Conservation (phyloP, 192 early-diverging fungal species). For the Allomyces macrogynus region DNA sequence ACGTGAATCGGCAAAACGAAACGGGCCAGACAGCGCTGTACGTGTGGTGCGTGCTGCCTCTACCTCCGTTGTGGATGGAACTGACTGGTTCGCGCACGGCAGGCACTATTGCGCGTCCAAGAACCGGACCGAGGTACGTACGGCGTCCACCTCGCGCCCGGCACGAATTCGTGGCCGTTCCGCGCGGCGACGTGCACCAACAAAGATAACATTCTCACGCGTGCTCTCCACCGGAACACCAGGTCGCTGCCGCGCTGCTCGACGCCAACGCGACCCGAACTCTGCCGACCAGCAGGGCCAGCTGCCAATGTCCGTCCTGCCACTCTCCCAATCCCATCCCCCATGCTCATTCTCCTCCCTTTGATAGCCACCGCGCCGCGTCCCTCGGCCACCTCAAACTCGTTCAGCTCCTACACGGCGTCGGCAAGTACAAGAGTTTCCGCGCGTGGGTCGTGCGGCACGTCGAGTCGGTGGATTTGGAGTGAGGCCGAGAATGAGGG, state of each 20-base stretch:
- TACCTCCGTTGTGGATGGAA: too few species aligned
- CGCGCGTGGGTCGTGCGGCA: not conserved
- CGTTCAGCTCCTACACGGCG: not conserved
- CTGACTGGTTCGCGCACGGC: too few species aligned
- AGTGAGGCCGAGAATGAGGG: not conserved
- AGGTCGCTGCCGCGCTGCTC: not conserved
- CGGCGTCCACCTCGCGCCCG: too few species aligned
- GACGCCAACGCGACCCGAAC: not conserved
- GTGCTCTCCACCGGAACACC: too few species aligned
- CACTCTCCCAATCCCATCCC: not conserved
- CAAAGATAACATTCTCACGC: not conserved
- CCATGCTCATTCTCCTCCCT: too few species aligned
- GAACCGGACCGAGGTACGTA: not conserved
- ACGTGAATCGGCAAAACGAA: not conserved
- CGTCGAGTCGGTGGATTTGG: not conserved
- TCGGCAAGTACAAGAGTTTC: not conserved
- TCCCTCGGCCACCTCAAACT: not conserved
- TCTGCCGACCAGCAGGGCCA: not conserved
- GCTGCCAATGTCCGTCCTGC: not conserved
- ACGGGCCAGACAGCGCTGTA: not conserved
- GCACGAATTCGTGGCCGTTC: too few species aligned
- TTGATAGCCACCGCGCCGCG: not conserved
- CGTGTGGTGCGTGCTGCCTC: not conserved
- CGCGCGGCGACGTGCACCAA: not conserved
- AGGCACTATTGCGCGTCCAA: not conserved